These are phyloP conservation scores for Didymella lethalis DNA, from an alignment of 2,329 filamentous ascomycete species.

Conservation along the genomic window DNA sequence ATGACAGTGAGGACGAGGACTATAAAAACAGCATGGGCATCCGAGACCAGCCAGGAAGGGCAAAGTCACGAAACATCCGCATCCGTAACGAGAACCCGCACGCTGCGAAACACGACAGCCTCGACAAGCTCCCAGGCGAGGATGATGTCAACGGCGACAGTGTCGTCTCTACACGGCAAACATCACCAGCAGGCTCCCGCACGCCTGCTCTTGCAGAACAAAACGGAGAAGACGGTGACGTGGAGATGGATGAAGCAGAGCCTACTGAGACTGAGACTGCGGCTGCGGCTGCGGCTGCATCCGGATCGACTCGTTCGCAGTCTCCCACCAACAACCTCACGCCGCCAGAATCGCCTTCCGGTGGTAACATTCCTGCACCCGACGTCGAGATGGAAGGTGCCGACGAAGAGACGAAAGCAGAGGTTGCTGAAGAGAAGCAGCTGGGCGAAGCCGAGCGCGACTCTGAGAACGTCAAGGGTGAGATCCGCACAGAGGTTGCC, in stretches of 20 bases:
- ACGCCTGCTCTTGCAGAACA: conserved; percentile 39
- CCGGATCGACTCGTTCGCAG: conserved; percentile 31
- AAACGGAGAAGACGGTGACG: conserved; percentile 46
- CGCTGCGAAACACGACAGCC: conserved; percentile 42
- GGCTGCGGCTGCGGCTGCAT: conserved; percentile 20
- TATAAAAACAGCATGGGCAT: conserved; percentile 76
- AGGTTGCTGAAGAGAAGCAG: conserved; percentile 33
- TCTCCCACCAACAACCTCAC: conserved; percentile 47
- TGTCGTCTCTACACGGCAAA: conserved; percentile 38
- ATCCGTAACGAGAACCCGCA: conserved; percentile 67
- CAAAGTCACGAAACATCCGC: conserved; percentile 64
- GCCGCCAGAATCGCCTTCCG: conserved; percentile 47
- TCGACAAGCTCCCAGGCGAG: conserved; percentile 35
- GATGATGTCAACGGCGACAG: conserved; percentile 46
- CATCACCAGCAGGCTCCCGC: conserved; percentile 38
- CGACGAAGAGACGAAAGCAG: conserved; percentile 31
- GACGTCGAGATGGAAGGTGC: conserved; percentile 47
- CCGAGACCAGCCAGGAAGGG: conserved; percentile 60
- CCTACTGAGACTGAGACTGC: conserved; percentile 21
- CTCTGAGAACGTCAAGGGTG: conserved; percentile 42
- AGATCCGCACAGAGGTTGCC: conserved; percentile 40
- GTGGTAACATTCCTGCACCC: conserved; percentile 21
- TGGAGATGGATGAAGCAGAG: conserved; percentile 46
- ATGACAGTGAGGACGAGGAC: conserved; percentile 89
- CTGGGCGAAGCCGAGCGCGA: conserved; percentile 41